Conservation (phyloP, 192 early-diverging fungal species). For the Glomus cerebriforme region DNA sequence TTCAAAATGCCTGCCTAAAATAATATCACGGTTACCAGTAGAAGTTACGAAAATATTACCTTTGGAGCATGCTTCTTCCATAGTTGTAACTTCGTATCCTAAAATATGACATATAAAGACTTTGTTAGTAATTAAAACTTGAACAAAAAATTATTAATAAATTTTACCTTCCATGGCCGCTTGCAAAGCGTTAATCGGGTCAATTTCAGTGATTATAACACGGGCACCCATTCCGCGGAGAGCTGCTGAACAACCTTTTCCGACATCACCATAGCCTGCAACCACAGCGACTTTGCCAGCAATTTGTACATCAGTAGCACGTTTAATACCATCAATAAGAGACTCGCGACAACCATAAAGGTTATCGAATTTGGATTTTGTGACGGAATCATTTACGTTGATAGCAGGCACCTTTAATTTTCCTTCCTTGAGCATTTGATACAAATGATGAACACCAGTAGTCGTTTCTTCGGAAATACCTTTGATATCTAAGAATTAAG, state of each 20-base stretch:
- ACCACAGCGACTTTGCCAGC: slow-evolving; percentile 98
- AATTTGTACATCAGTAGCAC: slow-evolving; percentile 99
- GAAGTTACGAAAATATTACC: slow-evolving; percentile 99
- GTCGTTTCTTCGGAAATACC: slow-evolving; percentile 99
- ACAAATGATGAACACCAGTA: slow-evolving; percentile 99
- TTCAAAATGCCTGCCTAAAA: slow-evolving; percentile 89
- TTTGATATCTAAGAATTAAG: slow-evolving; percentile 57
- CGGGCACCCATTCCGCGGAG: slow-evolving; percentile 98
- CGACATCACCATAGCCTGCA: slow-evolving; percentile 99
- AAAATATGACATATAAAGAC: neutral
- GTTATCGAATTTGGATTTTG: slow-evolving; percentile 99
- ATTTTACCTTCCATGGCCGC: slow-evolving; percentile 89
- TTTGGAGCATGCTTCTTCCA: slow-evolving; percentile 91
- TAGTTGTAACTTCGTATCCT: slow-evolving; percentile 97
- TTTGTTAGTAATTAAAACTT: neutral
- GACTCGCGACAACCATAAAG: slow-evolving; percentile 99
- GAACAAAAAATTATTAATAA: slow-evolving; percentile 6
- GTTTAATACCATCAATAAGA: slow-evolving; percentile 96
- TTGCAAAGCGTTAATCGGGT: slow-evolving; percentile 99
- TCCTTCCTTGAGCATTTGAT: slow-evolving; percentile 97
- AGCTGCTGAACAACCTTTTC: slow-evolving; percentile 98
- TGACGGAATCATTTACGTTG: slow-evolving; percentile 99
- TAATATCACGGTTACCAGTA: slow-evolving; percentile 99
- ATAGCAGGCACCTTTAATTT: slow-evolving; percentile 98
- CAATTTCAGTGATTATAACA: slow-evolving; percentile 97